Conservation (phyloP, 2,329 filamentous ascomycete species). For the Biscogniauxia marginata region DNA sequence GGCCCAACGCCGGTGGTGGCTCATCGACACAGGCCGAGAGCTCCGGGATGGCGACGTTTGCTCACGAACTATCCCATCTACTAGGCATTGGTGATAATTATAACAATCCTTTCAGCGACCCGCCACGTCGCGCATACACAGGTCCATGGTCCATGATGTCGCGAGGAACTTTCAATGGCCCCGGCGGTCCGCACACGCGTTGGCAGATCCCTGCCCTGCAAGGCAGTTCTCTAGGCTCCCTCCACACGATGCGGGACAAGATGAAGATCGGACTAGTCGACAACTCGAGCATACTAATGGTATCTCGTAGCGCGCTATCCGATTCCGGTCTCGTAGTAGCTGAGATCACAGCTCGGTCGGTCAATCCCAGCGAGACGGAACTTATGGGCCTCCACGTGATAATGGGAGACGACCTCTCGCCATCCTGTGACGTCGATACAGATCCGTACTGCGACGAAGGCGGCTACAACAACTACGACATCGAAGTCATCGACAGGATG, state of each 20-base stretch:
- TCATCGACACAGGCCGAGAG: constrained; percentile 54
- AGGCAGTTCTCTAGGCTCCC: constrained; percentile 48
- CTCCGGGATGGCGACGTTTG: constrained; percentile 52
- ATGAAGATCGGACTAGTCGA: constrained; percentile 48
- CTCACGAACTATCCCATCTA: constrained; percentile 52
- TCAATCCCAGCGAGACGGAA: constrained; percentile 38
- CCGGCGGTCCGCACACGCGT: constrained; percentile 50
- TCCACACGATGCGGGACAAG: constrained; percentile 54
- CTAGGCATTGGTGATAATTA: constrained; percentile 55
- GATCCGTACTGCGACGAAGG: constrained; percentile 52
- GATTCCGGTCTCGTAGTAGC: constrained; percentile 44
- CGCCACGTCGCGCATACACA: constrained; percentile 46
- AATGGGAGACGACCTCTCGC: constrained; percentile 45
- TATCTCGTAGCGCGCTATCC: constrained; percentile 43
- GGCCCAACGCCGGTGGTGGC: constrained; percentile 52
- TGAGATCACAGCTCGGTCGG: constrained; percentile 46
- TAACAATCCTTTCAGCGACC: constrained; percentile 50
- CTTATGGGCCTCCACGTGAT: constrained; percentile 48
- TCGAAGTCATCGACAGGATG: constrained; percentile 55
- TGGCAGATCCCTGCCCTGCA: constrained; percentile 51
- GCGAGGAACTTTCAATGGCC: constrained; percentile 51
- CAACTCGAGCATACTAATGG: constrained; percentile 41
- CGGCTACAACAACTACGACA: constrained; percentile 49
- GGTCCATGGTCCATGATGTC: constrained; percentile 54
- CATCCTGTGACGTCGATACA: constrained; percentile 39